Base-by-base conservation (phyloP, 2,329 filamentous ascomycete genomes). In the Nigrograna mackinnonii region DNA sequence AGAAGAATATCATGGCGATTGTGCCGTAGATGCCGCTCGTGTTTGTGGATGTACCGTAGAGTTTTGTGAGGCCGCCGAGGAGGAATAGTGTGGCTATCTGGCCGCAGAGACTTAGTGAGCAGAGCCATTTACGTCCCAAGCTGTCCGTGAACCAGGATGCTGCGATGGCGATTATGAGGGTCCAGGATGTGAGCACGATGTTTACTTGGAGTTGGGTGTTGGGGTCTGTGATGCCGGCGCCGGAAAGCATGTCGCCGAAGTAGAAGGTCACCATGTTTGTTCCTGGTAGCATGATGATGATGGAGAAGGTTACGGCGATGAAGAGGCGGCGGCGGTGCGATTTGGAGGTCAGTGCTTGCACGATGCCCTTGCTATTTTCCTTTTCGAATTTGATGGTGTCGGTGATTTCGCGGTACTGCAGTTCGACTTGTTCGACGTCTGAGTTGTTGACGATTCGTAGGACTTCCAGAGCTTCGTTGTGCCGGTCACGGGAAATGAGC, bases 361-460 rank as follows among this genome's bases (percentile, higher is more conserved):
- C 13, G 44, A 37, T 1, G 35, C 36, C 5, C 36, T 30, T 47
- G 41, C 44, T 41, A 47, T 41, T 41, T 44, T 9, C 44, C 35
- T 37, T 45, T 47, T 47, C 41, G 4, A 43, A 16, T 14, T 43
- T 24, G 2, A 46, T 22, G 22, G 22, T 35, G 24, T 46, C 43
- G 13, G 56, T 49, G 33, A 68, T 66, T 34, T 69, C 66, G 28
- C 52, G 43, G 31, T 68, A 49, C 42, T 69, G 64, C 5, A 69
- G 47, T 11, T 54, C 49, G 5, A 59, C 55, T 52, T 52, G 56
- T 4, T 45, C 35, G n/a, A 37, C 44, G n/a, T 59, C 49, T 28
- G 66, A 53, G 2, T 72, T 73, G 41, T 79, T 81, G 82, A 50
- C 80, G 80, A 44, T 76, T 76, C 5, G 78, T 72, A 87, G 67